Evolutionary conservation across 345 rosid genomes (phyloP), one percentile per base, ranked within the genome.

Genomic region (Sapria himalayana): DNA sequence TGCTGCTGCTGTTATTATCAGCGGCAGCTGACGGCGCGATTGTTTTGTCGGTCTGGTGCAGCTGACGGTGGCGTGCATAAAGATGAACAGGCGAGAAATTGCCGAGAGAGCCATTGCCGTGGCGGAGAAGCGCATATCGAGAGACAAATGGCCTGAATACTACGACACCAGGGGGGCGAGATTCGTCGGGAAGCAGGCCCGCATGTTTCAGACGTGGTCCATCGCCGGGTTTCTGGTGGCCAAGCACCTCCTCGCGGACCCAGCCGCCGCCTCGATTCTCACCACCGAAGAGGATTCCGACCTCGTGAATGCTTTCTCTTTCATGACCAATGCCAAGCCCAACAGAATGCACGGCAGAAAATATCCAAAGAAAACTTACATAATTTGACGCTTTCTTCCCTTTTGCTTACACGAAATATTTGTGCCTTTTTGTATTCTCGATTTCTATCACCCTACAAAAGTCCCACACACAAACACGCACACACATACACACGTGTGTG

Each of bases 91-190:
- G 44, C 69, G 60, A 7, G 71, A 67, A 41, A 52, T 71, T 34
- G 71, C 78, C 12, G 66, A 55, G 3, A 71, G 36, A 42, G 73
- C 71, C 1, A 50, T 67, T 1, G 56, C 52, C 20, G 42, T 61
- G 37, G 63, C 69, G 0, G 78, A 71, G 60, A 61, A 44, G 41
- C 58, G 52, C 39, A 29, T 71, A 40, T 51, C 62, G 3, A 17
- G 40, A n/a, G 70, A 71, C 49, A 53, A 63, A 25, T 71, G 78
- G 78, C 69, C 78, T 3, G 73, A 71, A 49, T 66, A 67, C 46
- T 67, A 67, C 22, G 78, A 71, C 54, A 71, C 78, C 7, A 67
- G 58, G 43, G 56, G 41, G 50, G 73, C 50, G 15, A 55, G 65
- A 49, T 71, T 63, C 59, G 58, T 66, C 1, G 77, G 77, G 25